These are phyloP conservation scores for Pythium plurisporium DNA, from an alignment of 352 stramenopile species.

Conservation along the genomic window DNA sequence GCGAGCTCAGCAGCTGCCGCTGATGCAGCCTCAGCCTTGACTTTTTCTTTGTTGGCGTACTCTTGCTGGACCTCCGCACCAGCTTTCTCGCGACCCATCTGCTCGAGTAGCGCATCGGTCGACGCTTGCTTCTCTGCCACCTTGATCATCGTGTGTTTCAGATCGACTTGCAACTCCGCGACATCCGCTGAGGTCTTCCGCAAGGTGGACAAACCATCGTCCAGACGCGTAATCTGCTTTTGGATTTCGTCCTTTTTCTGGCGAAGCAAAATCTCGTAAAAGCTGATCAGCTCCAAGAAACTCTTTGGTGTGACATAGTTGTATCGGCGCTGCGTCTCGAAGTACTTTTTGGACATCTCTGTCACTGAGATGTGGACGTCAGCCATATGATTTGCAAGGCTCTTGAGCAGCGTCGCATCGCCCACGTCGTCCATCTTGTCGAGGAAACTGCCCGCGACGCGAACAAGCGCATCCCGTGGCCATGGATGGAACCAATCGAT, in stretches of 20 bases:
- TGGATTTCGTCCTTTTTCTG: conserved; percentile 95
- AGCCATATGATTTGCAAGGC: conserved; percentile 95
- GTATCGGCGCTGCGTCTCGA: conserved; percentile 94
- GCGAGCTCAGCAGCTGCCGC: conserved; percentile 91
- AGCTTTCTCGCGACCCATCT: conserved; percentile 93
- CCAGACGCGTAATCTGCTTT: conserved; percentile 93
- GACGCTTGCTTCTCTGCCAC: conserved; percentile 95
- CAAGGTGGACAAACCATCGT: conserved; percentile 95
- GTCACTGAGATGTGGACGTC: conserved; percentile 97
- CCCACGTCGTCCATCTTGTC: conserved; percentile 93
- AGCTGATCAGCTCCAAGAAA: conserved; percentile 97
- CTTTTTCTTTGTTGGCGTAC: conserved; percentile 93
- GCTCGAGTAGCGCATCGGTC: conserved; percentile 92
- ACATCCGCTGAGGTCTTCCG: conserved; percentile 96
- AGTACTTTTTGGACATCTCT: conserved; percentile 93
- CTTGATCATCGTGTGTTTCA: conserved; percentile 94
- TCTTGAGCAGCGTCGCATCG: conserved; percentile 77
- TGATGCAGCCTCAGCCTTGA: conserved; percentile 90
- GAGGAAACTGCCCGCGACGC: conserved; percentile 94
- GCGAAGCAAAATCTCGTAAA: conserved; percentile 96
- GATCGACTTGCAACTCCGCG: conserved; percentile 92
- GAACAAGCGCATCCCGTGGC: conserved; percentile 95
- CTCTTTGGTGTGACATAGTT: conserved; percentile 99
- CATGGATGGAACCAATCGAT: conserved; percentile 99
- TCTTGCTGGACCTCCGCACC: conserved; percentile 92